Conservation (phyloP, 768 basidiomycete genomes). For the Podaxis sp. region DNA sequence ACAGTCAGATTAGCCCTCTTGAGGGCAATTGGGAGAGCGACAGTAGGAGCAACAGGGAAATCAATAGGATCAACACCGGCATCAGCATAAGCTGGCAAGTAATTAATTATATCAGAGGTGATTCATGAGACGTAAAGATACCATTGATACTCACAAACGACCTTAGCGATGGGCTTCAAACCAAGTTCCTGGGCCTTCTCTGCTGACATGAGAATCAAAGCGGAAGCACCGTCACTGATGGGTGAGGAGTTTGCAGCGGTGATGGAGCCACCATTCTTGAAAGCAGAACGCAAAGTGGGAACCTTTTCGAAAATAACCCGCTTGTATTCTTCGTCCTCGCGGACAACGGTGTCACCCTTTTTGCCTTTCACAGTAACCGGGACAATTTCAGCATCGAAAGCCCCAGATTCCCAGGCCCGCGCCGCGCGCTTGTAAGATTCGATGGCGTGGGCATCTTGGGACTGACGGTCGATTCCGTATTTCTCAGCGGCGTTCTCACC, state of each 20-base stretch:
- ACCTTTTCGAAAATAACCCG: constrained; percentile 95
- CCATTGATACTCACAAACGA: constrained; percentile 70
- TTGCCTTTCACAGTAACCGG: constrained; percentile 91
- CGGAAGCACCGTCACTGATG: constrained; percentile 95
- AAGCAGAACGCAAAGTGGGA: constrained; percentile 83
- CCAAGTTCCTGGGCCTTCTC: constrained; percentile 91
- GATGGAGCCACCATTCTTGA: constrained; percentile 86
- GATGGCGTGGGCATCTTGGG: constrained; percentile 88
- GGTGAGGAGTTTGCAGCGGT: constrained; percentile 97
- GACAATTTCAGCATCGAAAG: constrained; percentile 84
- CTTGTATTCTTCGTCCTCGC: constrained; percentile 98
- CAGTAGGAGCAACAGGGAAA: constrained; percentile 93
- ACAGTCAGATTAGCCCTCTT: constrained; percentile 81
- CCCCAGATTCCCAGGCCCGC: constrained; percentile 84
- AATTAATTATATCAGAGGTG: constrained; percentile 13
- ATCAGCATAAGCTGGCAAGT: constrained; percentile 83
- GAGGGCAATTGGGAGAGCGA: constrained; percentile 87
- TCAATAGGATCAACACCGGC: constrained; percentile 96
- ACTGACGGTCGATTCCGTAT: constrained; percentile 79
- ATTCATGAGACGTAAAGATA: constrained; percentile 12
- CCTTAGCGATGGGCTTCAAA: constrained; percentile 88
- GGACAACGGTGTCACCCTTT: constrained; percentile 87
- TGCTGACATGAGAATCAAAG: constrained; percentile 91
- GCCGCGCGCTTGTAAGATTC: constrained; percentile 95
- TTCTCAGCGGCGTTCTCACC: constrained; percentile 86